Conservation (phyloP, 2,329 filamentous ascomycete species). For the Cadophora sp. region DNA sequence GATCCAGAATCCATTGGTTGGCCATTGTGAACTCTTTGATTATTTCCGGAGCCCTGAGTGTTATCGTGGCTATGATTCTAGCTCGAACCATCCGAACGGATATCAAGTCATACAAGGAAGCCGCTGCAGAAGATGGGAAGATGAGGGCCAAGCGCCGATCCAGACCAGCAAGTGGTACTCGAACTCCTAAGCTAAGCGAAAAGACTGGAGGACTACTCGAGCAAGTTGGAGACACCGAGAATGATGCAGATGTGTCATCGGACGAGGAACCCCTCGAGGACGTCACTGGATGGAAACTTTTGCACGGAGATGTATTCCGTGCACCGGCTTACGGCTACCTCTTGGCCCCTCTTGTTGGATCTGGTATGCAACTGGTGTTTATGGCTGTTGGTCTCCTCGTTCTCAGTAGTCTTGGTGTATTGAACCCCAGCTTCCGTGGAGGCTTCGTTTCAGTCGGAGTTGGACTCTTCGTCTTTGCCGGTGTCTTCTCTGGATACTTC, state of each 20-base stretch:
- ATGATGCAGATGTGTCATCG: slow-evolving; percentile 60
- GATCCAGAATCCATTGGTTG: slow-evolving; percentile 83
- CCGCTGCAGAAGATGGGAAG: slow-evolving; percentile 70
- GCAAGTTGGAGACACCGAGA: slow-evolving; percentile 58
- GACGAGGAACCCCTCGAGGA: slow-evolving; percentile 81
- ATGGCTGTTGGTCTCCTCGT: slow-evolving; percentile 77
- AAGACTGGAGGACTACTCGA: slow-evolving; percentile 67
- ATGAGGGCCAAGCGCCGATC: slow-evolving; percentile 56
- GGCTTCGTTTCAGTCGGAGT: slow-evolving; percentile 86
- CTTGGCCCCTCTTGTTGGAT: slow-evolving; percentile 81
- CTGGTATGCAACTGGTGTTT: slow-evolving; percentile 85
- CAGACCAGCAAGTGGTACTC: slow-evolving; percentile 49
- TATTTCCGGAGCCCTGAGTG: slow-evolving; percentile 80
- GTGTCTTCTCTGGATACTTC: slow-evolving; percentile 86
- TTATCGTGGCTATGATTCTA: slow-evolving; percentile 81
- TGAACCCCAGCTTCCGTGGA: slow-evolving; percentile 89
- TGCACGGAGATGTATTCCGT: slow-evolving; percentile 89
- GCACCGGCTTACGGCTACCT: slow-evolving; percentile 73
- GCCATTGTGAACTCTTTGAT: slow-evolving; percentile 87
- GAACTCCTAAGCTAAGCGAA: slow-evolving; percentile 54
- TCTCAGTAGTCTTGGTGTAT: slow-evolving; percentile 75
- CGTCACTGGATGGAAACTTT: slow-evolving; percentile 84
- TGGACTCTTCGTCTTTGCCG: slow-evolving; percentile 83
- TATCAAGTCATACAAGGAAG: slow-evolving; percentile 76
- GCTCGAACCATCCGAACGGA: slow-evolving; percentile 80